These are phyloP conservation scores for Lentinula guzmanii DNA, from an alignment of 768 basidiomycete species.

Conservation along the genomic window DNA sequence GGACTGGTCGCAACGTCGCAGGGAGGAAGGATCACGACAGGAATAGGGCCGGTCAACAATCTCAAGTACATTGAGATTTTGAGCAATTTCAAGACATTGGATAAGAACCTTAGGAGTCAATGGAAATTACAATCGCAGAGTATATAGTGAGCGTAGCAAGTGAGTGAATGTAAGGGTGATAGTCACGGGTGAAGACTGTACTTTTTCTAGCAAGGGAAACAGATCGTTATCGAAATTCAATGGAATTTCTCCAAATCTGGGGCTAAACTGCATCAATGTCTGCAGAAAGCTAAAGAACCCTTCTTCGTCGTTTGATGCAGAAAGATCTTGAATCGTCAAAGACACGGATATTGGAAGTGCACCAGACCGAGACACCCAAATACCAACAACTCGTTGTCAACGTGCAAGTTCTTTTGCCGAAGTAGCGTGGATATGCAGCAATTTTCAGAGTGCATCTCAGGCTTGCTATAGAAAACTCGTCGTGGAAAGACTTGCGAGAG, in stretches of 20 bases:
- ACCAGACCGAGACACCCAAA: not conserved
- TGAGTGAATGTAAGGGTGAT: not conserved
- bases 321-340: not conserved
- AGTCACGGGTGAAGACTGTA: not conserved
- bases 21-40: no score
- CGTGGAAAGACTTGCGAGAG: slow-evolving; percentile 20
- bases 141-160: not conserved
- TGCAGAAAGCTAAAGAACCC: no score
- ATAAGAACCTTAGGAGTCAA: not conserved
- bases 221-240: not conserved
- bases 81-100: not conserved
- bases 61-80: not conserved
- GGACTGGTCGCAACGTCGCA: no score
- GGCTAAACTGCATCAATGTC: no score
- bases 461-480: slow-evolving; percentile 13
- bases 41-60: not conserved
- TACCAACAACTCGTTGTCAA: not conserved
- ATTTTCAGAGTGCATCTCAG: slow-evolving; percentile 17
- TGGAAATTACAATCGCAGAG: not conserved
- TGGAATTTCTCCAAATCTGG: no score
- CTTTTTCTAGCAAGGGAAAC: not conserved
- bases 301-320: not conserved
- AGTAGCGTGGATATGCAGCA: slow-evolving; percentile 8
- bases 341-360: not conserved
- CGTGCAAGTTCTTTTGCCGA: not conserved